Evolutionary conservation across 2,329 filamentous ascomycete genomes (phyloP), one percentile per base, ranked within the genome.

Genomic region (Nemania abortiva): DNA sequence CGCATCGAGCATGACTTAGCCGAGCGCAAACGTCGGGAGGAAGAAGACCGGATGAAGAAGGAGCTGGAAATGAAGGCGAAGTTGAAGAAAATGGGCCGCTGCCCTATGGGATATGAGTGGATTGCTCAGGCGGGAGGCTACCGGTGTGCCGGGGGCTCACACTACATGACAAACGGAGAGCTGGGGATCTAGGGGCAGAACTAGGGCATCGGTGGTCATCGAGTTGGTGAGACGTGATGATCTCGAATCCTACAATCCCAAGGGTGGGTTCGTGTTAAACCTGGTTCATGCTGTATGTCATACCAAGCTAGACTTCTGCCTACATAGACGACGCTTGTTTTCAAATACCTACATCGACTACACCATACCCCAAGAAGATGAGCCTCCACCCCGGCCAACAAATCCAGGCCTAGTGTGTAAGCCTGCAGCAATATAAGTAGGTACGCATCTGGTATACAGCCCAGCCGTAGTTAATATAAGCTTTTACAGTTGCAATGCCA

Each of bases 21-120:
- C 1, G 73, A 73, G 52, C 58, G 42, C 31, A 63, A 53, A n/a
- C 54, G 69, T 2, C 27, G 15, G 11, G 71, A 79, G 62, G 79
- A 84, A 68, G 82, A 82, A 65, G 76, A 82, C 72, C 73, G 75
- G 52, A 79, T 75, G 54, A 80, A 75, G 69, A 79, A 82, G 69
- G 83, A 86, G 67, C 74, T 74, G 29, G 73, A 77, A 20, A 77
- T 73, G 11, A 83, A 86, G 78, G 71, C 75, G 47, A 89, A 85
- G 73, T 75, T 93, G 71, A 78, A 75, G 71, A 34, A 72, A 1
- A 82, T 88, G 81, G 91, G 91, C 0, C 58, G 78, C 0, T 94
- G 91, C 76, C 81, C 83, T 0, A 45, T 63, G 20, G 91, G 90
- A 0, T 93, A 56, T 74, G 63, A 72, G 52, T 76, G 74, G 72